Conservation (phyloP, 2,329 filamentous ascomycete species). For the Botrytis deweyae region DNA sequence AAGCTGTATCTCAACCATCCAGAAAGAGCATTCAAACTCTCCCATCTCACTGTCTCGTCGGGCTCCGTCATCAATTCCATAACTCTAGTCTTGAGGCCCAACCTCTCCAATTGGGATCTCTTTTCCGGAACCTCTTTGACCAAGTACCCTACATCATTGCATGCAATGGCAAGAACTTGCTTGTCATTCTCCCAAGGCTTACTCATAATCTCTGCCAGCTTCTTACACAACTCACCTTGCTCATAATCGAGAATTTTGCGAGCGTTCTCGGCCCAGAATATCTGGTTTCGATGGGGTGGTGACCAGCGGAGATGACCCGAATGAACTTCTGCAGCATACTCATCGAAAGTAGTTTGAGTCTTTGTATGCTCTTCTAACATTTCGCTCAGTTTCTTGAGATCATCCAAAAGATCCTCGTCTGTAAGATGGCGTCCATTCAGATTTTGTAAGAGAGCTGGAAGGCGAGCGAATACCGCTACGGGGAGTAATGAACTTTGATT, state of each 20-base stretch:
- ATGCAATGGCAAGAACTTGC: constrained; percentile 70
- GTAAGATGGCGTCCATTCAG: constrained; percentile 61
- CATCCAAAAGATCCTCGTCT: constrained; percentile 63
- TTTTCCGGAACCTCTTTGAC: constrained; percentile 72
- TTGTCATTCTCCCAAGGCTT: constrained; percentile 70
- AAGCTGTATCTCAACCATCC: constrained; percentile 74
- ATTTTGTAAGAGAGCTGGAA: constrained; percentile 67
- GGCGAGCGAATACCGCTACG: constrained; percentile 79
- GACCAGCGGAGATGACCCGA: constrained; percentile 72
- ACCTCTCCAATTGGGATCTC: constrained; percentile 61
- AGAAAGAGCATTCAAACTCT: constrained; percentile 70
- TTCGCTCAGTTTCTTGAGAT: constrained; percentile 59
- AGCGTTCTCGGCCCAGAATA: constrained; percentile 73
- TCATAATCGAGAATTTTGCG: constrained; percentile 66
- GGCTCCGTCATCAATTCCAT: constrained; percentile 72
- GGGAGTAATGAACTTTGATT: constrained; percentile 76
- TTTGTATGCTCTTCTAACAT: constrained; percentile 67
- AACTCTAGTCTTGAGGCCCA: constrained; percentile 66
- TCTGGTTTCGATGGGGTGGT: constrained; percentile 68
- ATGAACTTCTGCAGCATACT: constrained; percentile 63
- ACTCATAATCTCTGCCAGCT: constrained; percentile 64
- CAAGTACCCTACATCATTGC: constrained; percentile 69
- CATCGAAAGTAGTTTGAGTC: constrained; percentile 53
- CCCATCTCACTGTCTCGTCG: constrained; percentile 70
- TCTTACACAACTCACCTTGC: constrained; percentile 62